A percentile compares a stretch with the other conserved stretches of the same genome.
Conservation (phyloP, 2,329 filamentous ascomycete species). For the Aspergillus intermedius region DNA sequence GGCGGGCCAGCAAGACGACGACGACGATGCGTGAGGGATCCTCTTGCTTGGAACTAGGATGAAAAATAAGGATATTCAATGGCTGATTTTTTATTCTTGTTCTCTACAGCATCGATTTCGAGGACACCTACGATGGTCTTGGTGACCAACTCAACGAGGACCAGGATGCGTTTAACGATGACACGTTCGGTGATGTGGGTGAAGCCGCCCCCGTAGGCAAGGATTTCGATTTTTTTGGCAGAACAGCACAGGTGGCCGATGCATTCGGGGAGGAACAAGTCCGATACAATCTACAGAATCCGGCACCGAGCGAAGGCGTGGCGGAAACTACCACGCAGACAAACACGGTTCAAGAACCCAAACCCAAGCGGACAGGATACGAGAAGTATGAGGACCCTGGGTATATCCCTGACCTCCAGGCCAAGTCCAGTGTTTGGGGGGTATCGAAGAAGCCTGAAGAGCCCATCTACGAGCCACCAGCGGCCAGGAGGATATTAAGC, state of each 20-base stretch:
- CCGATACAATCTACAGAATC: conserved; percentile 67
- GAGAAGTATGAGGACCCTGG: conserved; percentile 83
- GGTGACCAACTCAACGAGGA: conserved; percentile 86
- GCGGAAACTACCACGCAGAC: conserved; percentile 41
- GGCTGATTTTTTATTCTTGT: conserved; percentile 1
- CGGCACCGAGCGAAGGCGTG: conserved; percentile 27
- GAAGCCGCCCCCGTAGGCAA: conserved; percentile 59
- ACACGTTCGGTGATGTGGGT: conserved; percentile 60
- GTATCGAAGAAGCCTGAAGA: conserved; percentile 41
- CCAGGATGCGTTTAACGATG: conserved; percentile 92
- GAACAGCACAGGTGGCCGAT: conserved; percentile 78
- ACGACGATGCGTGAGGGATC: conserved; percentile 55
- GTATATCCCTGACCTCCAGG: conserved; percentile 81
- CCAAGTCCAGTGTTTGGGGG: conserved; percentile 90
- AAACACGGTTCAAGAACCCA: conserved; percentile 48
- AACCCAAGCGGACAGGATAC: conserved; percentile 73
- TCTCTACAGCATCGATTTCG: conserved; percentile 66
- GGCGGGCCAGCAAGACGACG: conserved; percentile 42
- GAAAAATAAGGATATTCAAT: neutral
- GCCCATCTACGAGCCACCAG: conserved; percentile 13
- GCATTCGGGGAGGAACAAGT: conserved; percentile 88
- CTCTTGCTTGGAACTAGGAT: conserved; percentile 19
- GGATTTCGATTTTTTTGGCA: conserved; percentile 95
- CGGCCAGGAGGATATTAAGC: conserved; percentile 79
- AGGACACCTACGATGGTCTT: conserved; percentile 94